These are phyloP conservation scores for Nannochloropsis granulata DNA, from an alignment of 108 stramenopile genomes.

Conservation along the genomic window DNA sequence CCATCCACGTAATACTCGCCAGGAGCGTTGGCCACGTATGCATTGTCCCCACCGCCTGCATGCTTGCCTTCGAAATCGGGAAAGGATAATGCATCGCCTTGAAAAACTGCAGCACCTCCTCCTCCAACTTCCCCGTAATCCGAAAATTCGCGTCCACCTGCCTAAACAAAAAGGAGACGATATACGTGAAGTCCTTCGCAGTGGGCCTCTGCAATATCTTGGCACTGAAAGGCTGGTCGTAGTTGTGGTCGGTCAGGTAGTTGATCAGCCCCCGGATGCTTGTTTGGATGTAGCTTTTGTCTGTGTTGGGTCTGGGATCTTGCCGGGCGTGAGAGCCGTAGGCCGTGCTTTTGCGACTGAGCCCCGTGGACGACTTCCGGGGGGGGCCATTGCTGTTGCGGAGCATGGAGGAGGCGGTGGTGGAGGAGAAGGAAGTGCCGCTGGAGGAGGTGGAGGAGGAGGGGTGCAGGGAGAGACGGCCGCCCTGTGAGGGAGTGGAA, in stretches of 20 bases:
- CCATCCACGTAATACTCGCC: conserved; percentile 83
- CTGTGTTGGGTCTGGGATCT: conserved; percentile 43
- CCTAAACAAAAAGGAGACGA: conserved; percentile 79
- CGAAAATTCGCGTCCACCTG: conserved; percentile 50
- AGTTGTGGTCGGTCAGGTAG: conserved; percentile 50
- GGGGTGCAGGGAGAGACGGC: neutral
- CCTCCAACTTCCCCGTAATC: conserved; percentile 67
- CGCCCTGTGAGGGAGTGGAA: neutral
- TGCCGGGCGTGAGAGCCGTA: neutral
- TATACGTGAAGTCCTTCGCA: conserved; percentile 80
- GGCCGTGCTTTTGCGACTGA: neutral
- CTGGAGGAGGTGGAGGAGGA: neutral
- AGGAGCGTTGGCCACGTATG: conserved; percentile 96
- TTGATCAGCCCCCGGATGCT: conserved; percentile 52
- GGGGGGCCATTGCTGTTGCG: neutral
- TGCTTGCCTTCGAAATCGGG: conserved; percentile 54
- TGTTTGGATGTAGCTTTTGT: conserved; percentile 54
- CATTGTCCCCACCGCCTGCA: conserved; percentile 90
- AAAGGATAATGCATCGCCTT: conserved; percentile 83
- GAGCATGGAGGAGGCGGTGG: neutral
- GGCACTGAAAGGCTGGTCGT: conserved; percentile 54
- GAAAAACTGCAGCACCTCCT: conserved; percentile 78
- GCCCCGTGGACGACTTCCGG: neutral
- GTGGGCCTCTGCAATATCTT: conserved; percentile 68
- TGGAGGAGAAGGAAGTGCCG: neutral